A percentile compares a stretch with the other conserved stretches of the same genome.
Evolutionary conservation across 441 rosid species (phyloP).

Genomic region (Aleurites moluccanus): DNA sequence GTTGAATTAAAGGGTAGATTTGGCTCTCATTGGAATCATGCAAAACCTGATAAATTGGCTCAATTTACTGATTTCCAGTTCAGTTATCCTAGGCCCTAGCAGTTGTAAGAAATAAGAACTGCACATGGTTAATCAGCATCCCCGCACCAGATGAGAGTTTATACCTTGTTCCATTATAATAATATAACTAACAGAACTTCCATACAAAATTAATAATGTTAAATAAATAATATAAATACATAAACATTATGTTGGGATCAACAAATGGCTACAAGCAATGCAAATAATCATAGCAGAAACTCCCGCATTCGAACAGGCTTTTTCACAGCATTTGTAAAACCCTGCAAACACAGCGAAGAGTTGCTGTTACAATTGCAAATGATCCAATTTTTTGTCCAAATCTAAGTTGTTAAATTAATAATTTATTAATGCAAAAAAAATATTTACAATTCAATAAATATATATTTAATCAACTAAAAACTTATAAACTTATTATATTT

Average conservation of each 20-base stretch:
- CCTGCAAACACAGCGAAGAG: constrained; percentile 38
- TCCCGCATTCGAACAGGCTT: constrained; percentile 84
- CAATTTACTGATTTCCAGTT: background rate
- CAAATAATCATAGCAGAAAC: constrained; percentile 46
- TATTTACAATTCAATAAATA: too few relatives aligned
- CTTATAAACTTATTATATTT: too few relatives aligned
- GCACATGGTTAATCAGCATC: background rate
- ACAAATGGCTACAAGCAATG: background rate
- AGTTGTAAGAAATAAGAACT: background rate
- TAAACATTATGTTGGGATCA: background rate
- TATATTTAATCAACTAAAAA: too few relatives aligned
- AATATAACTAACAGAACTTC: background rate
- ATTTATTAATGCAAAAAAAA: too few relatives aligned
- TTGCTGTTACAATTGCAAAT: background rate
- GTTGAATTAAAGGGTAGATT: background rate
- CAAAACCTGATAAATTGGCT: background rate
- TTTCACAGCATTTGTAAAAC: constrained; percentile 92
- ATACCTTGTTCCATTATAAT: background rate
- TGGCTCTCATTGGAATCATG: background rate
- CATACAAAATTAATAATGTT: background rate
- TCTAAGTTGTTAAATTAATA: background rate
- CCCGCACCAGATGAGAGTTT: background rate
- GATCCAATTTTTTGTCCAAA: background rate
- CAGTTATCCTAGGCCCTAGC: background rate
- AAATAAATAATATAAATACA: background rate